These are phyloP conservation scores for Ambrosia trifida DNA, from an alignment of 129 eudicot species.

Conservation along the genomic window DNA sequence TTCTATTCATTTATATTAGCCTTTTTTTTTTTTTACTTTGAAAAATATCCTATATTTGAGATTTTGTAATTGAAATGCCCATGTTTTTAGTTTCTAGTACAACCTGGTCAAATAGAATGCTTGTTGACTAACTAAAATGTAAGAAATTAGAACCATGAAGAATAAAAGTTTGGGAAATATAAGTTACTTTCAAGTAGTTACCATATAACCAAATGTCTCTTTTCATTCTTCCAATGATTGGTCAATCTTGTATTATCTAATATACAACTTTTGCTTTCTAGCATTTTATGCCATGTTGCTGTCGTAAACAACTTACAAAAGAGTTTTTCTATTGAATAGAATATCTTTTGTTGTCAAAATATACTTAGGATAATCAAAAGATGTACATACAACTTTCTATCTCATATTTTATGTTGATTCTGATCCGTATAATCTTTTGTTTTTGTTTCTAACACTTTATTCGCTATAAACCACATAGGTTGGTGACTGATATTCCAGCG, in stretches of 20 bases:
- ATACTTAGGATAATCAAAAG: background rate
- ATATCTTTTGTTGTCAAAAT: background rate
- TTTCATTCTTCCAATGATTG: constrained; percentile 4
- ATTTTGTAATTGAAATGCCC: no score
- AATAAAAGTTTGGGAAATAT: background rate
- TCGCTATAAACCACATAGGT: constrained; percentile 38
- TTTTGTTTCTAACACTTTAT: constrained; percentile 21
- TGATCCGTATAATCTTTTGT: background rate
- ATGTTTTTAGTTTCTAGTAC: no score
- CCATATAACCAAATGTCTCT: background rate
- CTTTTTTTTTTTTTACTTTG: no score
- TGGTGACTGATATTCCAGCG: constrained; percentile 87
- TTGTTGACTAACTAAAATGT: no score
- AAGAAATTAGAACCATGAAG: no score
- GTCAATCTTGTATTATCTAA: background rate
- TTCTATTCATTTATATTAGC: no score
- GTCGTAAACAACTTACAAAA: no score
- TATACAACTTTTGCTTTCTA: background rate
- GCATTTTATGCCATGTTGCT: no score
- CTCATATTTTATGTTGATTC: constrained; percentile 17
- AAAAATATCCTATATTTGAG: no score
- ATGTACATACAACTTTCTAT: background rate
- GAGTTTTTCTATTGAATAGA: no score
- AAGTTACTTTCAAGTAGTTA: background rate
- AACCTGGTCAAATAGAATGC: no score